Evolutionary conservation across 1,284 basidiomycete species (phyloP).

Genomic region (Inonotus obliquus): DNA sequence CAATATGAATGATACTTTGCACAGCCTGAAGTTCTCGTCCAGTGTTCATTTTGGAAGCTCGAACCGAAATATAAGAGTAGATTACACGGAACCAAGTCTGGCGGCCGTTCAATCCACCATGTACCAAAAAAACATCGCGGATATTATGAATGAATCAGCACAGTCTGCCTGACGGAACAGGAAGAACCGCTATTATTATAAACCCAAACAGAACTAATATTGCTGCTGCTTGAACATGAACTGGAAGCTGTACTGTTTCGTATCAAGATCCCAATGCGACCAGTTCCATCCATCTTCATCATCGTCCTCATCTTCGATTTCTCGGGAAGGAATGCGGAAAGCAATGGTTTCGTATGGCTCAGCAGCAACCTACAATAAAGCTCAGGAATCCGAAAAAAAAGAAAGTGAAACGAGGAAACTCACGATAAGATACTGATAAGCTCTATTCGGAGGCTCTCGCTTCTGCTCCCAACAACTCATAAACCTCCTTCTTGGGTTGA

Average conservation of each 20-base stretch:
- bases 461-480: conserved; percentile 99
- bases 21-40: too few species aligned
- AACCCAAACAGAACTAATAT: conserved; percentile 36
- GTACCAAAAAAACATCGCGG: neutral
- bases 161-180: too few species aligned
- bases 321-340: conserved; percentile 95
- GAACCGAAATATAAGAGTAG: too few species aligned
- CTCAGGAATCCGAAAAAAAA: neutral
- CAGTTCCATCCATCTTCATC: conserved; percentile 91
- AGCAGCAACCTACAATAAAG: conserved; percentile 75
- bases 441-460: conserved; percentile 90
- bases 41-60: too few species aligned
- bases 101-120: too few species aligned
- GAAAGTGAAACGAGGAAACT: conserved; percentile 32
- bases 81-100: too few species aligned
- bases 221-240: conserved; percentile 79
- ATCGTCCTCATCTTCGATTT: conserved; percentile 91
- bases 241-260: conserved; percentile 94
- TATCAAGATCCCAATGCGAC: conserved; percentile 97
- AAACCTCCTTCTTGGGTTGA: conserved; percentile 85
- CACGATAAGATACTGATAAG: conserved; percentile 96
- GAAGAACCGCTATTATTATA: neutral
- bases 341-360: conserved; percentile 99
- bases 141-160: too few species aligned
- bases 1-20: too few species aligned